Base-by-base conservation (phyloP, 2,329 filamentous ascomycete species). In the Volutella citrinella region DNA sequence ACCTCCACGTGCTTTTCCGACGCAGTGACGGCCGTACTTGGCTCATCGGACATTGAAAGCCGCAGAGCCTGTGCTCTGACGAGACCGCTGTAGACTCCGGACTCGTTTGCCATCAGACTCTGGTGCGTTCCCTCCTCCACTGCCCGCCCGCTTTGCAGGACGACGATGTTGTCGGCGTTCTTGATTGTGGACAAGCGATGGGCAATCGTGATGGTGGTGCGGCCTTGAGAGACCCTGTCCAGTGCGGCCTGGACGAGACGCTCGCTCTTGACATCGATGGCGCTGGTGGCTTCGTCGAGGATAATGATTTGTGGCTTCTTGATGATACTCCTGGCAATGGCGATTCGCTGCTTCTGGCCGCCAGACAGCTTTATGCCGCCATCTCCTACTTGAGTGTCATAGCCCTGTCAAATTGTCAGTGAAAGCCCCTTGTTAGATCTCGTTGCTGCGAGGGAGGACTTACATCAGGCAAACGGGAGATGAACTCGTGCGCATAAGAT, bases 141-240 rank as follows among this genome's bases (percentile, higher is more conserved):
- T 3, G 80, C 68, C 19, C 62, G 57, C 0, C 82, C 82, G 26
- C 74, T 66, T 5, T 75, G 65, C 45, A 86, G 63, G 3, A 86
- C 80, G 5, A 85, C 63, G 29, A 86, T 85, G 34, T 76, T 73
- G 41, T 85, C 75, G 0, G 82, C 81, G 32, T 75, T 69, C 45
- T 70, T 74, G 35, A 81, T 73, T 0, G 76, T 81, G 0, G 72
- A 72, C 4, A 82, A 61, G 1, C 78, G 64, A 56, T 82, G 78
- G 0, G 82, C 81, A 35, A 86, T 82, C 9, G 78, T 70, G 35
- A 87, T 76, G 0, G 80, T 82, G 1, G 82, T 86, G n/a, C 79
- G 51, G 3, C 54, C 56, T 7, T 43, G 36, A 33, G 61, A 43
- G 32, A 66, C 46, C 33, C 51, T 43, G 37, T 64, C 58, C 5